A percentile compares a stretch with the other conserved stretches of the same genome.
These are phyloP conservation scores for Rhodotorula diobovata DNA, from an alignment of 768 basidiomycete species.

Conservation along the genomic window DNA sequence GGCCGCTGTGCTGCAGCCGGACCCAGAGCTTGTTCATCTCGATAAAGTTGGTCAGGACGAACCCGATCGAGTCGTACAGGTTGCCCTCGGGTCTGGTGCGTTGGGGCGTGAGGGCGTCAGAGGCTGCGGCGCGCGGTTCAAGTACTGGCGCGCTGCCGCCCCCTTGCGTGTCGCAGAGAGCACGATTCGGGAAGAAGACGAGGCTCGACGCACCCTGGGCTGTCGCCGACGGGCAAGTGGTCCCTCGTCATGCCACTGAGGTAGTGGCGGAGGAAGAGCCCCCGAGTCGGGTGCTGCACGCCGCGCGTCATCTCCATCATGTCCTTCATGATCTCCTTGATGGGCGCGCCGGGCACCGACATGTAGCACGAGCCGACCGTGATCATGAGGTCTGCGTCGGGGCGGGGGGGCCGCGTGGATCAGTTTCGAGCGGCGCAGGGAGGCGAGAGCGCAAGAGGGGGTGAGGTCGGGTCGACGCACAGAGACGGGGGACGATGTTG, in stretches of 20 bases:
- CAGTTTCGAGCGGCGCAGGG: slow-evolving; percentile 47
- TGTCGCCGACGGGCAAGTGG: slow-evolving; percentile 81
- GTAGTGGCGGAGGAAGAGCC: slow-evolving; percentile 91
- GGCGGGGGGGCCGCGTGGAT: neutral
- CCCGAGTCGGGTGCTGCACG: slow-evolving; percentile 93
- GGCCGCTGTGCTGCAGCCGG: slow-evolving; percentile 93
- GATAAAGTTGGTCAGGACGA: slow-evolving; percentile 96
- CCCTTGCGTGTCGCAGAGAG: neutral
- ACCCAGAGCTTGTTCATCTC: slow-evolving; percentile 99
- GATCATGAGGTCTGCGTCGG: slow-evolving; percentile 79
- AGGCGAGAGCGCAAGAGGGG: neutral
- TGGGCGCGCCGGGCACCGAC: slow-evolving; percentile 92
- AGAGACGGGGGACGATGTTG: slow-evolving; percentile 78
- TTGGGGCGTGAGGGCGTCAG: neutral
- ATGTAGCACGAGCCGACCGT: slow-evolving; percentile 99
- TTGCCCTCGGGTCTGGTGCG: slow-evolving; percentile 71
- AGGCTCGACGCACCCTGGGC: slow-evolving; percentile 64
- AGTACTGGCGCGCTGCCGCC: no score
- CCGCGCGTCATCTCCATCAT: slow-evolving; percentile 99
- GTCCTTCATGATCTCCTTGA: slow-evolving; percentile 99
- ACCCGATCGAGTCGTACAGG: slow-evolving; percentile 88
- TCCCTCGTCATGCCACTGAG: slow-evolving; percentile 95
- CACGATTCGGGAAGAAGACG: neutral
- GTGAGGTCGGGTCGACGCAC: neutral
- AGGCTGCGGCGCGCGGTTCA: no score